Evolutionary conservation across 495 filamentous ascomycete species (phyloP).

Genomic region (Mycothermus thermophilus): DNA sequence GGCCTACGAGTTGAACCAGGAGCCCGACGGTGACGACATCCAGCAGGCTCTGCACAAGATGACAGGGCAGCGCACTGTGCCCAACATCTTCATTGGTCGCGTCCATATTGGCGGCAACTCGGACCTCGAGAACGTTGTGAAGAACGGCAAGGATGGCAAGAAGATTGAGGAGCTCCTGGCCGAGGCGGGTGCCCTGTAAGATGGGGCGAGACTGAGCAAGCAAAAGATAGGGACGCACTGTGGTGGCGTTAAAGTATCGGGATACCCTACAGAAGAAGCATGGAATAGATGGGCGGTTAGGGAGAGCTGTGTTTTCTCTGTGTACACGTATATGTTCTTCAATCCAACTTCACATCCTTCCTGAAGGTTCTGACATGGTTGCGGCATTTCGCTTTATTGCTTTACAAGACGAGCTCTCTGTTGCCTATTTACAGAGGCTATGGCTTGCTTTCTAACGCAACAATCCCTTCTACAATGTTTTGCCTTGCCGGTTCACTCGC

Average conservation of each 20-base stretch:
- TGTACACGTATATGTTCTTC: background rate
- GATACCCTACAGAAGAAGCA: conserved; percentile 5
- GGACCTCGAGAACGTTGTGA: conserved; percentile 55
- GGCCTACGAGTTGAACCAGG: conserved; percentile 70
- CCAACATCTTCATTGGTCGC: conserved; percentile 85
- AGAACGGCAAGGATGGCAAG: conserved; percentile 24
- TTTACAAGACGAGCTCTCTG: too few relatives aligned
- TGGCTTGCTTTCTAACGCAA: conserved; percentile 40
- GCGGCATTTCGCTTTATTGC: too few relatives aligned
- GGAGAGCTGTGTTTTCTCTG: background rate
- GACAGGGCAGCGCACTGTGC: conserved; percentile 71
- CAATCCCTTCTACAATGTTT: conserved; percentile 74
- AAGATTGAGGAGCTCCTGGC: conserved; percentile 25
- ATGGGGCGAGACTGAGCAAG: background rate
- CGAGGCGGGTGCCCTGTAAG: conserved; percentile 26
- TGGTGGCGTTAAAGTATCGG: background rate
- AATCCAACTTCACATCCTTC: too few relatives aligned
- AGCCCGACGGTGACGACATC: conserved; percentile 66
- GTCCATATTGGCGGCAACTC: conserved; percentile 95
- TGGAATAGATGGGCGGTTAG: background rate
- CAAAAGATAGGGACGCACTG: too few relatives aligned
- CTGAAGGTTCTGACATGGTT: too few relatives aligned
- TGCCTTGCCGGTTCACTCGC: conserved; percentile 69
- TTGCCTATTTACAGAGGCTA: too few relatives aligned
- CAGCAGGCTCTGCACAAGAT: conserved; percentile 74